A percentile compares a stretch with the other conserved stretches of the same genome.
Conservation (phyloP, 495 filamentous ascomycete species). For the Cenococcum geophilum region DNA sequence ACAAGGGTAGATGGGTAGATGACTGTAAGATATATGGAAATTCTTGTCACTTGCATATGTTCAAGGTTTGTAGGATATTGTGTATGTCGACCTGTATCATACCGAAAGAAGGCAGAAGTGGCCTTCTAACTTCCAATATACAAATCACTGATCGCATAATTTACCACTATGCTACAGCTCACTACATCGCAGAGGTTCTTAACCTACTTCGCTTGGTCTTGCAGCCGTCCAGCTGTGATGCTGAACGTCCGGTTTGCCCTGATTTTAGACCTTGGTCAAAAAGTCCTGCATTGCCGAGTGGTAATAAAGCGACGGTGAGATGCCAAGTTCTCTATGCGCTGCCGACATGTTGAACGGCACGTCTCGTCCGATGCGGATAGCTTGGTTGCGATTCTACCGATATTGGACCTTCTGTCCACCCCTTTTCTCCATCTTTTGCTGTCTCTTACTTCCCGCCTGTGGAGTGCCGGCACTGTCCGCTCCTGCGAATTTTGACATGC, state of each 20-base stretch:
- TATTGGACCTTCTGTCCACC: slow-evolving; percentile 38
- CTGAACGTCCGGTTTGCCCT: no score
- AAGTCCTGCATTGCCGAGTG: no score
- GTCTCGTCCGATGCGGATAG: not conserved
- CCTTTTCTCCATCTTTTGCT: slow-evolving; percentile 40
- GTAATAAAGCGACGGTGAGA: no score
- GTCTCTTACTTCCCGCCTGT: slow-evolving; percentile 34
- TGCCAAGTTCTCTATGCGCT: no score
- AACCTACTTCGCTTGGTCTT: no score
- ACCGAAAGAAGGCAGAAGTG: not conserved
- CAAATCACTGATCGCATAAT: not conserved
- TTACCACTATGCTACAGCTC: no score
- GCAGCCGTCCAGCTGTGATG: no score
- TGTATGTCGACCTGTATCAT: slow-evolving; percentile 26
- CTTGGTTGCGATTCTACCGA: slow-evolving; percentile 23
- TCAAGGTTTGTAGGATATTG: slow-evolving; percentile 17
- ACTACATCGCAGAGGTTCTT: no score
- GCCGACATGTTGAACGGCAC: no score
- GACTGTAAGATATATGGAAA: not conserved
- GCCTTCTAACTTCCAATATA: not conserved
- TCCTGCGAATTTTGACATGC: slow-evolving; percentile 30
- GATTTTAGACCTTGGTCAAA: no score
- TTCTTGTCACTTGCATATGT: not conserved
- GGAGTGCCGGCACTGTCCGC: slow-evolving; percentile 24
- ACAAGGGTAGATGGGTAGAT: slow-evolving; percentile 35